These are phyloP conservation scores for Salicornia ramosissima DNA, from an alignment of 148 eudicot genomes.

Conservation along the genomic window DNA sequence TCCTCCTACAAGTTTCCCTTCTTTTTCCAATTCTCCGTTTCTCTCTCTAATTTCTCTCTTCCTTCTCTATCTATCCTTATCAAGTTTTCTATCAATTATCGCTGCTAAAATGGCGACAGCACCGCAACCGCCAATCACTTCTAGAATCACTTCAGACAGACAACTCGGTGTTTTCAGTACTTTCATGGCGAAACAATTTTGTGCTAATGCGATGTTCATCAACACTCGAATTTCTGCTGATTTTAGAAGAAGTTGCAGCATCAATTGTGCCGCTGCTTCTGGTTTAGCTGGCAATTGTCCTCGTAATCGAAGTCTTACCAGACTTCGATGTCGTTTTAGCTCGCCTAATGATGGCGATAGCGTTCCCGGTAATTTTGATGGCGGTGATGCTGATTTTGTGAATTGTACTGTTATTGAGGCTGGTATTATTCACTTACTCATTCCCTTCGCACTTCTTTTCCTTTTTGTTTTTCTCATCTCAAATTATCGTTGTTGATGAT, in stretches of 20 bases:
- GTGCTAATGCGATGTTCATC: conserved; percentile 29
- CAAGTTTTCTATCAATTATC: not conserved
- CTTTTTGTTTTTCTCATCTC: not conserved
- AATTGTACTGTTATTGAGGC: conserved; percentile 73
- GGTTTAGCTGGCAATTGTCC: conserved; percentile 26
- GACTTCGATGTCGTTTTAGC: conserved; percentile 47
- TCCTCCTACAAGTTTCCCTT: conserved; percentile 12
- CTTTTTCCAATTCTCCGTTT: not conserved
- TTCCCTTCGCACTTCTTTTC: not conserved
- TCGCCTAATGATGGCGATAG: conserved; percentile 68
- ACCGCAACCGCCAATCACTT: conserved; percentile 43
- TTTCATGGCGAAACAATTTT: conserved; percentile 34
- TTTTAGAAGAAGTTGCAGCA: not conserved
- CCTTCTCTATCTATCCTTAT: not conserved
- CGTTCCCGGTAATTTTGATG: conserved; percentile 53
- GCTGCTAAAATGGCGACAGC: conserved; percentile 21
- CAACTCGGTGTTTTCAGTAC: conserved; percentile 26
- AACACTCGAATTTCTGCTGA: conserved; percentile 31
- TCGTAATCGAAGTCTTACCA: not conserved
- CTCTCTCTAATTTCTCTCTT: conserved; percentile 27
- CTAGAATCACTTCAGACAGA: conserved; percentile 35
- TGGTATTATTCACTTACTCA: conserved; percentile 34
- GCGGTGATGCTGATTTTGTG: conserved; percentile 61
- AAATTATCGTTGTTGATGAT: no score
- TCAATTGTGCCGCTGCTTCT: conserved; percentile 25